These are phyloP conservation scores for Aspergillus hancockii DNA, from an alignment of 495 filamentous ascomycete species.

Conservation along the genomic window DNA sequence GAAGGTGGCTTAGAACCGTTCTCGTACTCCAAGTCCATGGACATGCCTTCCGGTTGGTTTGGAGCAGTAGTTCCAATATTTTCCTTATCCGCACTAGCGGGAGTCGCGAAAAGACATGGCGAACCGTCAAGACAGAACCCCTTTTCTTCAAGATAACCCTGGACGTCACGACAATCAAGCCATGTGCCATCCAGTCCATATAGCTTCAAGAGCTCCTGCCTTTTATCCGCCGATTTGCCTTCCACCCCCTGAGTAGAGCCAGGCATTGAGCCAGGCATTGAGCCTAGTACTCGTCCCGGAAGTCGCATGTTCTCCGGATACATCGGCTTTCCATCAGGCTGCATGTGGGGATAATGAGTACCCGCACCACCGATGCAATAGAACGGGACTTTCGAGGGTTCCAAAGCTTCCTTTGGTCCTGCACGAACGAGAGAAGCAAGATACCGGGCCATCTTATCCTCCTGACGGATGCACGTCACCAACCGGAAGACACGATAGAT, in stretches of 20 bases:
- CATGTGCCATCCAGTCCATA: constrained; percentile 64
- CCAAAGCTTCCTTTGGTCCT: constrained; percentile 31
- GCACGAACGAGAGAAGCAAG: constrained; percentile 33
- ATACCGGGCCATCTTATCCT: constrained; percentile 46
- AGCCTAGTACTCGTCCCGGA: constrained; percentile 22
- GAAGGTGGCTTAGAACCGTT: not conserved
- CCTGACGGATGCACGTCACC: constrained; percentile 55
- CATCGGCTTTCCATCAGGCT: constrained; percentile 29
- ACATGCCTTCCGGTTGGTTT: not conserved
- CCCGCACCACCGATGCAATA: constrained; percentile 64
- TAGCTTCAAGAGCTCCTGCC: constrained; percentile 12
- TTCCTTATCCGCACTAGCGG: not conserved
- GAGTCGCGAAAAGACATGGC: constrained; percentile 6
- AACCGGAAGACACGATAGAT: constrained; percentile 66
- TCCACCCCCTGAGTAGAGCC: constrained; percentile 6
- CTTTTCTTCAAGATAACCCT: constrained; percentile 39
- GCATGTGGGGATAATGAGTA: constrained; percentile 54
- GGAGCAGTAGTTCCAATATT: not conserved
- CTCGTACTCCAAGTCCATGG: not conserved
- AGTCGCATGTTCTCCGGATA: constrained; percentile 33
- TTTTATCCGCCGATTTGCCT: not conserved
- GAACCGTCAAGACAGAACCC: constrained; percentile 24
- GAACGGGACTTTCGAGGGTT: constrained; percentile 26
- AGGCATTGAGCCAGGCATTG: constrained; percentile 21
- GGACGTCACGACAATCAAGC: constrained; percentile 72